Evolutionary conservation across 306 rosid species (phyloP).

Genomic region (Betula pendula): DNA sequence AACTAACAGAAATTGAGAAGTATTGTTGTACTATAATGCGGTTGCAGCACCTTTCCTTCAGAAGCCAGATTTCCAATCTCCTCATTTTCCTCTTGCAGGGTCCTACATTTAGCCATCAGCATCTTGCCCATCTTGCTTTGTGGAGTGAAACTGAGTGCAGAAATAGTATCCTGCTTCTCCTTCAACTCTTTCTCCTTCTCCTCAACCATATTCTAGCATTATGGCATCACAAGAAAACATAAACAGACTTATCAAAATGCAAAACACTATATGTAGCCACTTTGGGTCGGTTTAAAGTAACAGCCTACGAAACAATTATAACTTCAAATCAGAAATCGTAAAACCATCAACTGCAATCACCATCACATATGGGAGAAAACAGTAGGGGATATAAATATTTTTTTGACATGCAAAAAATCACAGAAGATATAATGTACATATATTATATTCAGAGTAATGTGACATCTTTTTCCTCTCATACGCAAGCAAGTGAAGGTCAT

Average conservation of each 20-base stretch:
- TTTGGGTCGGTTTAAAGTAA: background rate
- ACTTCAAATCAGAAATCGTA: background rate
- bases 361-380: background rate
- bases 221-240: background rate
- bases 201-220: slow-evolving; percentile 75
- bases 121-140: slow-evolving; percentile 94
- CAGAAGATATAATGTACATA: background rate
- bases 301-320: background rate
- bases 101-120: slow-evolving; percentile 94
- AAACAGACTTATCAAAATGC: background rate
- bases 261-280: background rate
- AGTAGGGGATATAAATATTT: background rate
- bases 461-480: background rate
- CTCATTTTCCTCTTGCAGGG: slow-evolving; percentile 95
- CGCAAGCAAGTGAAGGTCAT: background rate
- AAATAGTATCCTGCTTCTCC: slow-evolving; percentile 83
- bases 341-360: background rate
- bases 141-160: slow-evolving; percentile 86
- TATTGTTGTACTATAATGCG: background rate
- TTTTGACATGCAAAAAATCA: background rate
- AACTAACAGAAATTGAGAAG: background rate
- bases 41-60: slow-evolving; percentile 77
- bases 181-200: slow-evolving; percentile 83
- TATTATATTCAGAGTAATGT: background rate
- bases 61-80: slow-evolving; percentile 97